phyloP scores from a whole-genome alignment of 2,329 filamentous ascomycete genomes.

The Lomentospora prolificans region DNA sequence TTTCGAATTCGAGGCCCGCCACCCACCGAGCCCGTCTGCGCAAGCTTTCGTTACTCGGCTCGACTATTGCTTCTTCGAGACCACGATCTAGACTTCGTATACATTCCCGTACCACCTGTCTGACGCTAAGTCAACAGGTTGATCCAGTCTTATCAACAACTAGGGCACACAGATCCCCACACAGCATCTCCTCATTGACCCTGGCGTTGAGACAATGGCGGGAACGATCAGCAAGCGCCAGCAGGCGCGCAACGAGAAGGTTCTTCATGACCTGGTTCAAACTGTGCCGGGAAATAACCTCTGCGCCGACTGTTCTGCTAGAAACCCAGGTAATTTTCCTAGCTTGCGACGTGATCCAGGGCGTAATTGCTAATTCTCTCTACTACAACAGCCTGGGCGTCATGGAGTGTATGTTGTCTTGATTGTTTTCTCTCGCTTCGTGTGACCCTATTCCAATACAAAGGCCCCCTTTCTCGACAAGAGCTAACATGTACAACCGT shows the following conservation, averaged over 20 bases:
- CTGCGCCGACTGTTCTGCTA: slow-evolving; percentile 86
- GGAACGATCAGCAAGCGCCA: slow-evolving; percentile 83
- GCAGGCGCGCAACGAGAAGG: slow-evolving; percentile 92
- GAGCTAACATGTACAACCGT: background rate
- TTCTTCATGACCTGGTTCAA: slow-evolving; percentile 80
- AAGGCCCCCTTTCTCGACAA: no score
- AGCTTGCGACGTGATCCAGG: slow-evolving; percentile 4
- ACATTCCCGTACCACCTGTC: background rate
- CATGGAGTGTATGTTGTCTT: slow-evolving; percentile 68
- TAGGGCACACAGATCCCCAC: background rate
- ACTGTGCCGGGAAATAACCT: slow-evolving; percentile 76
- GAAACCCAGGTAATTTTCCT: slow-evolving; percentile 64
- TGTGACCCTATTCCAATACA: no score
- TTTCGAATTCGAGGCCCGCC: no score
- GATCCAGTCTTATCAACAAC: background rate
- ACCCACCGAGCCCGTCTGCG: no score
- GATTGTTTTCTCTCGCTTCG: background rate
- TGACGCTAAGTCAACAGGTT: background rate
- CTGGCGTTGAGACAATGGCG: slow-evolving; percentile 44
- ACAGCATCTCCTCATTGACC: background rate
- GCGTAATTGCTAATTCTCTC: slow-evolving; percentile 16
- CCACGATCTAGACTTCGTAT: background rate
- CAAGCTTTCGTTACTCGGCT: background rate
- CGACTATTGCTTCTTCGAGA: background rate
- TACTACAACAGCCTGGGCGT: slow-evolving; percentile 67